Evolutionary conservation across 306 rosid species (phyloP).

Genomic region (Citrullus mucosospermus): DNA sequence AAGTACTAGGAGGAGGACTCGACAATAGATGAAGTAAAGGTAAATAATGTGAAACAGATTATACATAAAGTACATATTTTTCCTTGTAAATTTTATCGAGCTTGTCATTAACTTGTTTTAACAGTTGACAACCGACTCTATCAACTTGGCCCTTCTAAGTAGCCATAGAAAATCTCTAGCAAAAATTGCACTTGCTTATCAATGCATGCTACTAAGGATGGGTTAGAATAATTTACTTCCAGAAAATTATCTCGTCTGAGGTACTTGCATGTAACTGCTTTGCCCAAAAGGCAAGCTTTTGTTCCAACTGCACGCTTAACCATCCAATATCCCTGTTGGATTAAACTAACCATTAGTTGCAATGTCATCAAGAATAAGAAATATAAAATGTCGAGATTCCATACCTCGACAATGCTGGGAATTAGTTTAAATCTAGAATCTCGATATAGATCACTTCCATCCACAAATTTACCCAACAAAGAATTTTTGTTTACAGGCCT

Average conservation of each 20-base stretch:
- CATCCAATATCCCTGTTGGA: conserved; percentile 90
- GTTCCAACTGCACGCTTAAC: conserved; percentile 99
- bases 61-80: background rate
- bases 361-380: conserved; percentile 1
- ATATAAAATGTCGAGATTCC: background rate
- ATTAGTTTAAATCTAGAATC: conserved; percentile 87
- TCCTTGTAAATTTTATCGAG: background rate
- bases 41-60: background rate
- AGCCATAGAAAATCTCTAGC: background rate
- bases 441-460: conserved; percentile 60
- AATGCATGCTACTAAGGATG: background rate
- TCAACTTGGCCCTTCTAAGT: background rate
- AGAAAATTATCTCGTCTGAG: conserved; percentile 71
- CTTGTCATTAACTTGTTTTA: background rate
- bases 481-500: conserved; percentile 62
- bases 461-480: conserved; percentile 60
- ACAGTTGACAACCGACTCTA: background rate
- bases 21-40: background rate
- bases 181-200: background rate
- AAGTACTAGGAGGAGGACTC: background rate
- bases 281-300: conserved; percentile 90
- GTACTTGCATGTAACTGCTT: conserved; percentile 85
- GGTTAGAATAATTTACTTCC: conserved; percentile 42
- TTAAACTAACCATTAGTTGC: conserved; percentile 18
- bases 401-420: conserved; percentile 90